These are phyloP conservation scores for Diaporthe vexans DNA, from an alignment of 2,329 filamentous ascomycete species.

Conservation along the genomic window DNA sequence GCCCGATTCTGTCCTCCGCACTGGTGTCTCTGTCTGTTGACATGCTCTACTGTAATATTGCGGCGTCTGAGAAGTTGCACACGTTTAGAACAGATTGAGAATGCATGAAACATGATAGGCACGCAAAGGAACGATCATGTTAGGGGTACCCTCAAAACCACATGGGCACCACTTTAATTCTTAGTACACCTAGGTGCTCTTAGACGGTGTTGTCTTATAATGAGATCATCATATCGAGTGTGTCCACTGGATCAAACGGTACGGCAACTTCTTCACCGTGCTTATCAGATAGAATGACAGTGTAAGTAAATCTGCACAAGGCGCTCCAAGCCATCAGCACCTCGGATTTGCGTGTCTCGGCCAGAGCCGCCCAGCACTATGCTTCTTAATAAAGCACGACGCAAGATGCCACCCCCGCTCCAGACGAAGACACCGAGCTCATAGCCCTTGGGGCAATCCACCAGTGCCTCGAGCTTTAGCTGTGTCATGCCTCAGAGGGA, in stretches of 20 bases:
- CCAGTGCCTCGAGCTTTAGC: neutral
- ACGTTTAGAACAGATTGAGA: neutral
- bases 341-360: neutral
- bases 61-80: too few species aligned
- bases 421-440: constrained; percentile 19
- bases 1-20: neutral
- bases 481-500: neutral
- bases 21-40: neutral
- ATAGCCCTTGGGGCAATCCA: neutral
- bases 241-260: neutral
- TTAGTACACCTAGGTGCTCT: neutral
- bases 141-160: neutral
- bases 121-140: neutral
- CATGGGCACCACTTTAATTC: too few species aligned
- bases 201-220: neutral
- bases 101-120: neutral
- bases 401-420: neutral
- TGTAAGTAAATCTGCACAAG: neutral
- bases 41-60: neutral
- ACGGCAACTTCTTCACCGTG: neutral
- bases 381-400: neutral
- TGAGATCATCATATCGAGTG: neutral
- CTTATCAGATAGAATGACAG: neutral
- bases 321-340: neutral
- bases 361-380: neutral